phyloP scores from a whole-genome alignment of 805 yeast genomes.

The Candida taoyuanica region DNA sequence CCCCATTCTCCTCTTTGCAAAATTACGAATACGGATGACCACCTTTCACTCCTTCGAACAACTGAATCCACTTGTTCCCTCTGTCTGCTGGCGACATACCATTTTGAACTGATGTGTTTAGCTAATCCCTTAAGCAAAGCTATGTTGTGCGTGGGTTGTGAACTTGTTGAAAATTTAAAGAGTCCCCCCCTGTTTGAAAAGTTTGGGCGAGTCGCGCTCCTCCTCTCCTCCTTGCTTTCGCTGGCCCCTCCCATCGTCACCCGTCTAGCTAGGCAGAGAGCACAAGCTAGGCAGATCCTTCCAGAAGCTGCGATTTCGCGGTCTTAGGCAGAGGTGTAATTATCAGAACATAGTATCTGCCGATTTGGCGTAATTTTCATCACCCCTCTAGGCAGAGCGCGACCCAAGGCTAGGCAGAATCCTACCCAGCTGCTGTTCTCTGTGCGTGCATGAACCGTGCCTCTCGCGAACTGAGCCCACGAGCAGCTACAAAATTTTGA shows the following conservation, averaged over 20 bases:
- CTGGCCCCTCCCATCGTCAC: background rate
- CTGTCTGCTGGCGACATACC: conserved; percentile 16
- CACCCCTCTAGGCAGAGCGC: conserved; percentile 2
- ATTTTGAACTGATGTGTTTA: conserved; percentile 22
- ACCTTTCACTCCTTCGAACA: background rate
- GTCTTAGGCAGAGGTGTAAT: conserved; percentile 11
- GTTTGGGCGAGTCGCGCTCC: conserved; percentile 12
- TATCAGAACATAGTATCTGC: background rate
- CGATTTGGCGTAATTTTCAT: conserved; percentile 9
- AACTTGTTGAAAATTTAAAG: conserved; percentile 13
- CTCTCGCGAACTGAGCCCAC: background rate
- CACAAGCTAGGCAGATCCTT: no score
- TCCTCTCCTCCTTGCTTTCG: background rate
- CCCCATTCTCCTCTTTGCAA: no score
- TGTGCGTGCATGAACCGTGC: conserved; percentile 1
- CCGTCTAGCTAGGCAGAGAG: background rate
- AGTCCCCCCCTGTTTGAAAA: conserved; percentile 14
- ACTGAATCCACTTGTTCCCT: conserved; percentile 1
- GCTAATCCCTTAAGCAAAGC: conserved; percentile 5
- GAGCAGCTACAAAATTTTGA: background rate
- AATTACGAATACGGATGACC: no score
- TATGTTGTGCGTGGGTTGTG: conserved; percentile 6
- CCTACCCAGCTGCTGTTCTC: no score
- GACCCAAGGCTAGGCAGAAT: no score
- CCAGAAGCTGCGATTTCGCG: background rate